Base-by-base conservation (phyloP, 2,329 filamentous ascomycete genomes). In the Diaporthe capsici region DNA sequence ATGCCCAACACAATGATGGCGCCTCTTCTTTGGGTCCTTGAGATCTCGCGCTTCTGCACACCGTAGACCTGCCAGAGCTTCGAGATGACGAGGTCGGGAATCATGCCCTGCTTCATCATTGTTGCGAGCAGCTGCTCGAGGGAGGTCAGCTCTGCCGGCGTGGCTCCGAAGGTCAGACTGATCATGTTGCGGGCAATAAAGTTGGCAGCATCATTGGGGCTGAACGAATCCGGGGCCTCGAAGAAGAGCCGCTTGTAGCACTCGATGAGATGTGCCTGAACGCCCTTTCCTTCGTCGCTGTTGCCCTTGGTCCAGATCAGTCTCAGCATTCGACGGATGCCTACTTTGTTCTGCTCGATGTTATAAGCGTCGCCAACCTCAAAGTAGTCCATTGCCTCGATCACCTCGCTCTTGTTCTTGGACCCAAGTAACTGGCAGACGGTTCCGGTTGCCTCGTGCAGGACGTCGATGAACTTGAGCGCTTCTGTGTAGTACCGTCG, bases 231-330 rank as follows among this genome's bases (percentile, higher is more conserved):
- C 0, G 97, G 97, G 0, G 97, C 96, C 81, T 98, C 95, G 80
- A 99, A 99, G 85, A 98, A 99, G 0, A 99, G 90, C 28, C 95
- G 92, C 82, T 94, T 97, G 87, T 99, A 99, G 84, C 95, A 98
- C 80, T 99, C 97, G 79, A 99, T 98, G 42, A 99, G 89, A 84
- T 99, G 97, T 2, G 94, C 94, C 83, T 99, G 97, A 2, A 99
- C 96, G 74, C 97, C 97, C 86, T 98, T 99, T 80, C 97, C 97
- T 88, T 99, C 97, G 81, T 99, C 97, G 80, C 95, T 98, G 85
- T 98, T 99, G 80, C 97, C 96, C 86, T 99, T 99, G 78, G 97
- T 99, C 97, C 97, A 99, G 83, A 99, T 99, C 28, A 99, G 89
- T 72, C 96, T 93, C 78, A 99, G 89, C 97, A 99, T 99, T 75